A percentile compares a stretch with the other conserved stretches of the same genome.
Conservation (phyloP, 2,329 filamentous ascomycete genomes). For the Exophiala mesophila region DNA sequence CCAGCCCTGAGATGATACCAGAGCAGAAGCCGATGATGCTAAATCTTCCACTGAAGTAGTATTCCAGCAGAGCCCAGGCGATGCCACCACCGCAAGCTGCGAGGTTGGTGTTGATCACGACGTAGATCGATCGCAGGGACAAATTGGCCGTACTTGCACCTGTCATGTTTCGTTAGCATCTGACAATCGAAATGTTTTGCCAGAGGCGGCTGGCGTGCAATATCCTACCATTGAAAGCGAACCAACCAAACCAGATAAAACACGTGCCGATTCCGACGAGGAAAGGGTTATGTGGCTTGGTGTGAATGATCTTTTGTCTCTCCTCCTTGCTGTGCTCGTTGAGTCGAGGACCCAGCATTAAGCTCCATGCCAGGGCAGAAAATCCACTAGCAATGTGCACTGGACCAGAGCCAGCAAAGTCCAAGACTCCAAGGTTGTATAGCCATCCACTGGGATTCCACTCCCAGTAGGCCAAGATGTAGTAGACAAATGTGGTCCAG, state of each 20-base stretch:
- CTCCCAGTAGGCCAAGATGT: slow-evolving; percentile 66
- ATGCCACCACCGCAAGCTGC: slow-evolving; percentile 52
- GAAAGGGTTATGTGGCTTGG: slow-evolving; percentile 64
- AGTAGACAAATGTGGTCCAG: slow-evolving; percentile 68
- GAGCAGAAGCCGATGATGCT: slow-evolving; percentile 50
- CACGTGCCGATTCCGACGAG: slow-evolving; percentile 65
- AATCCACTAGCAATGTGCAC: slow-evolving; percentile 70
- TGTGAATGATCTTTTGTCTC: slow-evolving; percentile 44
- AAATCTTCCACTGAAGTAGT: slow-evolving; percentile 46
- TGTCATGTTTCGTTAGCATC: slow-evolving; percentile 1
- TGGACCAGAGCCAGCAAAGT: slow-evolving; percentile 70
- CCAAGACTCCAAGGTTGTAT: slow-evolving; percentile 61
- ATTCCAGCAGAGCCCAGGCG: slow-evolving; percentile 52
- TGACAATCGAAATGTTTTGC: slow-evolving; percentile 1
- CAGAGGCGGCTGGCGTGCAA: no score
- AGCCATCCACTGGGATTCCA: slow-evolving; percentile 72
- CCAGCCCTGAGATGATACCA: slow-evolving; percentile 53
- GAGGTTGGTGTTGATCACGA: slow-evolving; percentile 56
- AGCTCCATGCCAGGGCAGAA: slow-evolving; percentile 65
- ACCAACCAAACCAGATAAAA: slow-evolving; percentile 58
- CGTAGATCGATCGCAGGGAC: slow-evolving; percentile 50
- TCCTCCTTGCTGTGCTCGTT: slow-evolving; percentile 46
- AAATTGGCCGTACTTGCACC: slow-evolving; percentile 49
- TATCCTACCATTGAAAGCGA: slow-evolving; percentile 84
- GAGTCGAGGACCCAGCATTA: slow-evolving; percentile 67